Conservation (phyloP, 2,329 filamentous ascomycete species). For the Ilyonectria robusta region DNA sequence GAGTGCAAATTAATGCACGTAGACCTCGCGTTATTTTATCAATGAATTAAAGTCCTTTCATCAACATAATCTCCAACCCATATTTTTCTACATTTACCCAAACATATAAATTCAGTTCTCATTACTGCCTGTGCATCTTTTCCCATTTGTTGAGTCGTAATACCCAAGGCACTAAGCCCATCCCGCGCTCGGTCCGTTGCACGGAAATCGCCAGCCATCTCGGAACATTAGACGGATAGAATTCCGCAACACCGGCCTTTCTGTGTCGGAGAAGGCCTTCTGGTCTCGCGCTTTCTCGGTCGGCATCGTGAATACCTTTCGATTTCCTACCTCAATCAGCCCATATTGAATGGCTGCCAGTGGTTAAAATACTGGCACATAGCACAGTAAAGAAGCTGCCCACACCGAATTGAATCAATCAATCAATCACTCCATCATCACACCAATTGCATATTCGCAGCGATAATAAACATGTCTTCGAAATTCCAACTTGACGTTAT, state of each 20-base stretch:
- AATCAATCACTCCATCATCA: not conserved
- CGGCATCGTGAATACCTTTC: not conserved
- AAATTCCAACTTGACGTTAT: conserved; percentile 21
- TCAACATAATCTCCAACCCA: no score
- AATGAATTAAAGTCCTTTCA: no score
- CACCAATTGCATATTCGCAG: not conserved
- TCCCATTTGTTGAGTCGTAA: not conserved
- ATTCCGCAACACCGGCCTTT: conserved; percentile 6
- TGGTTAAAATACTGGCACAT: not conserved
- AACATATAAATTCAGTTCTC: no score
- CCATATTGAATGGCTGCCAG: not conserved
- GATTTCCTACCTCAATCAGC: not conserved
- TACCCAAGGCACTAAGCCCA: not conserved
- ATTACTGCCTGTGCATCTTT: not conserved
- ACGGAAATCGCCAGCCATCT: not conserved
- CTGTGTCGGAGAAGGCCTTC: not conserved
- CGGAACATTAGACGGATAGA: not conserved
- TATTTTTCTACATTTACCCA: not conserved
- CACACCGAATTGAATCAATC: not conserved
- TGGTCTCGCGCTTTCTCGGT: not conserved
- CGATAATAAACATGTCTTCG: not conserved
- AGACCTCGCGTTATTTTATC: not conserved
- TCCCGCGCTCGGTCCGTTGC: not conserved
- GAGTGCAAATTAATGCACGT: no score
- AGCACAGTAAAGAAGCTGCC: not conserved